Evolutionary conservation across 1,284 basidiomycete genomes (phyloP).

Genomic region (Ceratobasidium sp.): DNA sequence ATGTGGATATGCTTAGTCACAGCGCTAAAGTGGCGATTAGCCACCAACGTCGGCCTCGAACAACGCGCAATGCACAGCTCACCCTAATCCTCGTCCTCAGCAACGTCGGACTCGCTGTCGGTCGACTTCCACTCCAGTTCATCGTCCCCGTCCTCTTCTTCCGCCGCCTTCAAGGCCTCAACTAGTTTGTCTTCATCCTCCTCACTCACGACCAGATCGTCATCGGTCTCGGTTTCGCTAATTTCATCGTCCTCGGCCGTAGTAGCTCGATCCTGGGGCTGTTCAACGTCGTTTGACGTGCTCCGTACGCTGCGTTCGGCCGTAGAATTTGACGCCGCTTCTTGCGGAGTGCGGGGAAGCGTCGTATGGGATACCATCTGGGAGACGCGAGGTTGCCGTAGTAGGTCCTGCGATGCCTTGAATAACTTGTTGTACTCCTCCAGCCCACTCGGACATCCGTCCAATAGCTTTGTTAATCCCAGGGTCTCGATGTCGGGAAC

Average conservation of each 20-base stretch:
- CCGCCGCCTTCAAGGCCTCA: background rate
- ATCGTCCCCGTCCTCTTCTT: background rate
- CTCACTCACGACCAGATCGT: background rate
- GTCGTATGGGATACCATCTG: background rate
- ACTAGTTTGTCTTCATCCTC: background rate
- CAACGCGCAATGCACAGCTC: background rate
- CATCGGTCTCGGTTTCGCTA: background rate
- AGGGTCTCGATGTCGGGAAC: background rate
- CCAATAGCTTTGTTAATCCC: background rate
- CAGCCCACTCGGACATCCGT: background rate
- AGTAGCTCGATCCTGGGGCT: background rate
- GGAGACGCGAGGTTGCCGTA: background rate
- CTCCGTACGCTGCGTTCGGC: background rate
- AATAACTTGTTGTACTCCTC: constrained; percentile 10
- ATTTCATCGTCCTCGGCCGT: background rate
- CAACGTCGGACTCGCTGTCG: background rate
- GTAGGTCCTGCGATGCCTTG: background rate
- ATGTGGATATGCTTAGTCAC: background rate
- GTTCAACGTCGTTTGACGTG: background rate
- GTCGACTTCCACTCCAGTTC: background rate
- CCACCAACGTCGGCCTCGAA: background rate
- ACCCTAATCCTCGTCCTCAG: background rate
- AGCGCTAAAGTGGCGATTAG: background rate
- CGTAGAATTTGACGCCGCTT: background rate
- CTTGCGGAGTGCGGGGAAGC: background rate